These are phyloP conservation scores for Xylaria curta DNA, from an alignment of 495 filamentous ascomycete species.

Conservation along the genomic window DNA sequence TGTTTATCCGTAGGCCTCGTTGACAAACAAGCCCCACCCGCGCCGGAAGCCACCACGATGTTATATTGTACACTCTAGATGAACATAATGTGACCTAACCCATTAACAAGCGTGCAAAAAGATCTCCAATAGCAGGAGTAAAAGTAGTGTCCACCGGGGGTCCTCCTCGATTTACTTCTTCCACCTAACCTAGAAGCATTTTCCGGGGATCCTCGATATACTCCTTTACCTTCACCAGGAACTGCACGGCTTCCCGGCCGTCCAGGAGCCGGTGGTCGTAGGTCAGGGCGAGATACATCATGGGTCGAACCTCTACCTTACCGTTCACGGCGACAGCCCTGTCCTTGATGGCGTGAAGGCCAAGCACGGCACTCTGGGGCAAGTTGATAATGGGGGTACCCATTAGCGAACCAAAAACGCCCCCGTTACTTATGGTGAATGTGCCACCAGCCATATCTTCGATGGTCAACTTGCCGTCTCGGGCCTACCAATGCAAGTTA, in stretches of 20 bases:
- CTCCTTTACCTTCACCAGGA: slow-evolving; percentile 97
- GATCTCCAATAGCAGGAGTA: not conserved
- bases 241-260: slow-evolving; percentile 94
- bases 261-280: slow-evolving; percentile 97
- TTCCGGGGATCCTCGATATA: slow-evolving; percentile 96
- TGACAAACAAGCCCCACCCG: slow-evolving; percentile 10
- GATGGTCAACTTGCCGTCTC: slow-evolving; percentile 96
- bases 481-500: slow-evolving; percentile 64
- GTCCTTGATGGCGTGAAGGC: slow-evolving; percentile 98
- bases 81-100: slow-evolving; percentile 17
- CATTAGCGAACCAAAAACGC: slow-evolving; percentile 77
- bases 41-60: slow-evolving; percentile 10
- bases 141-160: not conserved
- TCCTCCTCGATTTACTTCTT: not conserved
- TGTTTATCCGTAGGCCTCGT: slow-evolving; percentile 7
- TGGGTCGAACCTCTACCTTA: slow-evolving; percentile 91
- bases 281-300: slow-evolving; percentile 98
- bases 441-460: slow-evolving; percentile 99
- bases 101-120: slow-evolving; percentile 1
- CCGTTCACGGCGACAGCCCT: slow-evolving; percentile 88
- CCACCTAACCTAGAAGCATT: slow-evolving; percentile 71
- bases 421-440: slow-evolving; percentile 97
- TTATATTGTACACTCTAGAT: slow-evolving; percentile 27
- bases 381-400: slow-evolving; percentile 99
- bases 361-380: slow-evolving; percentile 93